phyloP scores from a whole-genome alignment of 768 basidiomycete genomes.

The Calocera viscosa region DNA sequence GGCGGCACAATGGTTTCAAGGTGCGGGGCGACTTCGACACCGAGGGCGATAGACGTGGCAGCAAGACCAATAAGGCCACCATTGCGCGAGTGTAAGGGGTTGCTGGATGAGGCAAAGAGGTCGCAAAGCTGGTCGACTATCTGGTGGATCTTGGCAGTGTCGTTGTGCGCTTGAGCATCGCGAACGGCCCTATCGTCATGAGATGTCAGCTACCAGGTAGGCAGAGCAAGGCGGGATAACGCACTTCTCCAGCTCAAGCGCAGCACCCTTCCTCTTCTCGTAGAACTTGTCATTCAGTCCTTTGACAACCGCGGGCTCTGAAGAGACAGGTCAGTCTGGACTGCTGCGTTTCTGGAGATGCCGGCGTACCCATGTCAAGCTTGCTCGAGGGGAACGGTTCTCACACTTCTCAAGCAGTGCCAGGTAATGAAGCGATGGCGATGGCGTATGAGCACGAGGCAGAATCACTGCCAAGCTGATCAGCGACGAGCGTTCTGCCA shows the following conservation, averaged over 20 bases:
- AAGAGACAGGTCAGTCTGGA: background rate
- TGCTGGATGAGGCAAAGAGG: conserved; percentile 74
- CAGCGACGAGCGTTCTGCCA: background rate
- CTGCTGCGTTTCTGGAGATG: background rate
- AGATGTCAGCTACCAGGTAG: background rate
- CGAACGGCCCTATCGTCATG: conserved; percentile 42
- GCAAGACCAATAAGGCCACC: conserved; percentile 94
- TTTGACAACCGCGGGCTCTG: conserved; percentile 63
- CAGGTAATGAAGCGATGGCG: too few species aligned
- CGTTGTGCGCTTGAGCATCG: conserved; percentile 71
- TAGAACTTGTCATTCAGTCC: conserved; percentile 88
- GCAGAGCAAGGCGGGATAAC: conserved; percentile 14
- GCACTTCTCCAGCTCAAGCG: conserved; percentile 90
- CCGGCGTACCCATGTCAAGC: background rate
- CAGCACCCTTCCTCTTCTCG: conserved; percentile 91
- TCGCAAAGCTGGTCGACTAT: conserved; percentile 92
- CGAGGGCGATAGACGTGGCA: conserved; percentile 91
- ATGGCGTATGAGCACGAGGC: background rate
- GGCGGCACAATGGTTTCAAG: conserved; percentile 87
- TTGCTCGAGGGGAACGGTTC: background rate
- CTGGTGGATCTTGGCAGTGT: conserved; percentile 64
- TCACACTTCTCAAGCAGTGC: too few species aligned
- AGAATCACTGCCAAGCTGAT: background rate
- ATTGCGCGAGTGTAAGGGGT: conserved; percentile 80
- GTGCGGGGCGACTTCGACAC: conserved; percentile 84